Conservation (phyloP, 257 asterid genomes). For the Capsicum chinense region DNA sequence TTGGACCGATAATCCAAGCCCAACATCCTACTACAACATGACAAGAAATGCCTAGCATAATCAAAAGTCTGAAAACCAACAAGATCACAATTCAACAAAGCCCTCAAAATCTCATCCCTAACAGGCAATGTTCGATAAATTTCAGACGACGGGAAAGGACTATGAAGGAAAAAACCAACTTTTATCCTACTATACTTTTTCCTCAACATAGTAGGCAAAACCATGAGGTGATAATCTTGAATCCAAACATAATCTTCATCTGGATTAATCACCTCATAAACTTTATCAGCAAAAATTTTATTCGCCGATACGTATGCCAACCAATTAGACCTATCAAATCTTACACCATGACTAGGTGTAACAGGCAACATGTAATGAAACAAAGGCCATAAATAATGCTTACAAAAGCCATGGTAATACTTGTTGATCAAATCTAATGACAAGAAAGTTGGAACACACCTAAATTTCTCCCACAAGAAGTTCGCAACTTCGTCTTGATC, state of each 20-base stretch:
- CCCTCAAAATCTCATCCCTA: conserved; percentile 82
- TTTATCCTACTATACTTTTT: conserved; percentile 60
- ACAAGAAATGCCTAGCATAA: conserved; percentile 89
- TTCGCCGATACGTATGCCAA: conserved; percentile 80
- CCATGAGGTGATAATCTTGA: conserved; percentile 88
- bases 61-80: conserved; percentile 92
- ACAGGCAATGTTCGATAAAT: conserved; percentile 83
- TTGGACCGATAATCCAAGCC: conserved; percentile 85
- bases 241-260: conserved; percentile 87
- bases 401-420: conserved; percentile 82
- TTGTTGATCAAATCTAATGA: conserved; percentile 56
- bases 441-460: conserved; percentile 81
- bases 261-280: conserved; percentile 76
- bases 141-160: conserved; percentile 82
- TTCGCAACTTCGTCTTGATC: conserved; percentile 88
- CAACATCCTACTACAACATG: conserved; percentile 92
- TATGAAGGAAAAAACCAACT: conserved; percentile 83
- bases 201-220: conserved; percentile 83
- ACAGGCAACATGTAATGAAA: conserved; percentile 86
- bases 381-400: conserved; percentile 82
- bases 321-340: conserved; percentile 74
- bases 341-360: conserved; percentile 66
- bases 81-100: conserved; percentile 79
- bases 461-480: conserved; percentile 59
- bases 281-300: conserved; percentile 79